Percentiles rank a stretch among this genome's conserved stretches.
Conservation (phyloP, 1,284 basidiomycete genomes). For the Lentinula novae-zelandiae region DNA sequence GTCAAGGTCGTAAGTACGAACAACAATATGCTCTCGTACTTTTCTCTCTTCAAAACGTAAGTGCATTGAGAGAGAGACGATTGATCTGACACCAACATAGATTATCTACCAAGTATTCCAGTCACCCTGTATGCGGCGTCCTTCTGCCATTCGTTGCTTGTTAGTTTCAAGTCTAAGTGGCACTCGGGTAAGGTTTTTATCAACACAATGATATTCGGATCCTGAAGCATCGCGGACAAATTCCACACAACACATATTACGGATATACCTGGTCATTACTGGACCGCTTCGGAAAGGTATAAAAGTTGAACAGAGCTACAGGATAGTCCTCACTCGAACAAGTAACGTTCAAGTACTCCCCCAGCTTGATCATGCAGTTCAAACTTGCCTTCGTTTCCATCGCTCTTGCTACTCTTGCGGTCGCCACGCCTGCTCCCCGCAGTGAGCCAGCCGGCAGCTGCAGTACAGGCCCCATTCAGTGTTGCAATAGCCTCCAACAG, state of each 20-base stretch:
- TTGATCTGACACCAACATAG: no score
- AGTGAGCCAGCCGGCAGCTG: slow-evolving; percentile 11
- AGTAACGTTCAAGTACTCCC: slow-evolving; percentile 4
- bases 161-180: no score
- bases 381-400: slow-evolving; percentile 8
- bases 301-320: background rate
- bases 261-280: background rate
- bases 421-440: slow-evolving; percentile 10
- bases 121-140: no score
- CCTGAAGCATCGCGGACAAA: background rate
- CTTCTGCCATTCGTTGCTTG: no score
- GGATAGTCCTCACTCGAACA: slow-evolving; percentile 8
- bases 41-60: background rate
- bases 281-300: background rate
- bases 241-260: background rate
- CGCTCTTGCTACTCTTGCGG: slow-evolving; percentile 16
- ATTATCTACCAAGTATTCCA: no score
- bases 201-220: background rate
- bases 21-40: no score
- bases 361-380: slow-evolving; percentile 6
- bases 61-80: background rate
- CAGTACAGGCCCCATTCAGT: slow-evolving; percentile 18
- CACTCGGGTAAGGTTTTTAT: background rate
- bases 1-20: no score
- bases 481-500: slow-evolving; percentile 20